Evolutionary conservation across 345 rosid species (phyloP).

Genomic region (Populus simonii): DNA sequence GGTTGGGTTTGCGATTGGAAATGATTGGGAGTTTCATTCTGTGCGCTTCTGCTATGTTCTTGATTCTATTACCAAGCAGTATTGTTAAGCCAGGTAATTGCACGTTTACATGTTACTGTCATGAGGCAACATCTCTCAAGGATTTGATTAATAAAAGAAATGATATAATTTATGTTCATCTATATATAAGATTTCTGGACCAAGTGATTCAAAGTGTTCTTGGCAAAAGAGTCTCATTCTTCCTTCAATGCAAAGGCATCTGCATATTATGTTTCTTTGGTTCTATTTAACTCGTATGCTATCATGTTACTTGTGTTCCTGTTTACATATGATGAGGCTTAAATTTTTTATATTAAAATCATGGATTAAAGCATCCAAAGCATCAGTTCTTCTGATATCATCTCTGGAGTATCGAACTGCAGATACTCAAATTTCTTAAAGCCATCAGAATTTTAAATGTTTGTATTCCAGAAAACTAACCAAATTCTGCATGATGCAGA

Average conservation of each 20-base stretch:
- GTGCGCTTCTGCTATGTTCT: slow-evolving; percentile 67
- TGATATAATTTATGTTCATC: not conserved
- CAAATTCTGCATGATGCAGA: slow-evolving; percentile 39
- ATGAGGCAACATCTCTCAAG: not conserved
- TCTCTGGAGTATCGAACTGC: not conserved
- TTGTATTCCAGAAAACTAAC: not conserved
- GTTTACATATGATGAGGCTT: not conserved
- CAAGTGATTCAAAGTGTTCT: not conserved
- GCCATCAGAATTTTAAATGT: not conserved
- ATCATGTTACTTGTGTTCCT: not conserved
- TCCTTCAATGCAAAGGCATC: not conserved
- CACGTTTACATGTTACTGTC: not conserved
- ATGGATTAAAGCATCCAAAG: not conserved
- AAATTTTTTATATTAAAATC: not conserved
- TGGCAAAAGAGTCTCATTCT: not conserved
- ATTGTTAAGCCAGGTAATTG: slow-evolving; percentile 80
- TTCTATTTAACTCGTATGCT: not conserved
- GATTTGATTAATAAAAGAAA: not conserved
- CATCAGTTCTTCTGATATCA: not conserved
- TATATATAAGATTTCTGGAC: not conserved
- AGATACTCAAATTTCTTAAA: not conserved
- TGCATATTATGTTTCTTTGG: not conserved
- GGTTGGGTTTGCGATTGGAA: slow-evolving; percentile 90
- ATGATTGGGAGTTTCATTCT: slow-evolving; percentile 73
- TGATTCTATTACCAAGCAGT: slow-evolving; percentile 77